These are phyloP conservation scores for Diaporthe citri DNA, from an alignment of 2,329 filamentous ascomycete genomes.

Conservation along the genomic window DNA sequence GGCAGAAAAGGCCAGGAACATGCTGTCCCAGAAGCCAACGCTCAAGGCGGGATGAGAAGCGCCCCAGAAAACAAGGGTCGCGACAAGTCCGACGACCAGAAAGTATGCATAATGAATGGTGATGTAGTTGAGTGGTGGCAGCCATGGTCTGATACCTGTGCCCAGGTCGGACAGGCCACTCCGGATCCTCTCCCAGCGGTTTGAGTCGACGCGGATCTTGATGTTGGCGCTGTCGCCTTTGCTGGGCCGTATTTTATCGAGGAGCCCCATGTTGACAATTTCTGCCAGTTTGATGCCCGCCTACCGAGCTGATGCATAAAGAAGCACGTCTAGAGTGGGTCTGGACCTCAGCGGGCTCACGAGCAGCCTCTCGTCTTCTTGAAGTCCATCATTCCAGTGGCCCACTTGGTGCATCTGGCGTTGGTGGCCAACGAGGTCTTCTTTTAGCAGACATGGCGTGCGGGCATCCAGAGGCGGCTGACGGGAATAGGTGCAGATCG, in stretches of 20 bases:
- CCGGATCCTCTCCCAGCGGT: conserved; percentile 2
- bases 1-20: conserved; percentile 74
- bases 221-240: conserved; percentile 2
- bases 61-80: conserved; percentile 72
- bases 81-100: conserved; percentile 63
- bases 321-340: not conserved
- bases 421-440: conserved; percentile 2
- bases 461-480: not conserved
- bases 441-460: not conserved
- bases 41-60: conserved; percentile 63
- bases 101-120: conserved; percentile 77
- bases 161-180: conserved; percentile 16
- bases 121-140: conserved; percentile 69
- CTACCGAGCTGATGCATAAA: not conserved
- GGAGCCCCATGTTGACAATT: conserved; percentile 5
- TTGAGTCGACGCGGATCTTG: not conserved
- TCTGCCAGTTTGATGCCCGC: not conserved
- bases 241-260: not conserved
- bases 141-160: conserved; percentile 27
- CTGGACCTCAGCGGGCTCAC: not conserved
- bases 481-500: conserved; percentile 21
- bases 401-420: not conserved
- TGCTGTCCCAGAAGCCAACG: conserved; percentile 72
- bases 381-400: not conserved
- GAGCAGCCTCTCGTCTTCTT: conserved; percentile 10